These are phyloP conservation scores for Vinca minor DNA, from an alignment of 257 asterid genomes.

Conservation along the genomic window DNA sequence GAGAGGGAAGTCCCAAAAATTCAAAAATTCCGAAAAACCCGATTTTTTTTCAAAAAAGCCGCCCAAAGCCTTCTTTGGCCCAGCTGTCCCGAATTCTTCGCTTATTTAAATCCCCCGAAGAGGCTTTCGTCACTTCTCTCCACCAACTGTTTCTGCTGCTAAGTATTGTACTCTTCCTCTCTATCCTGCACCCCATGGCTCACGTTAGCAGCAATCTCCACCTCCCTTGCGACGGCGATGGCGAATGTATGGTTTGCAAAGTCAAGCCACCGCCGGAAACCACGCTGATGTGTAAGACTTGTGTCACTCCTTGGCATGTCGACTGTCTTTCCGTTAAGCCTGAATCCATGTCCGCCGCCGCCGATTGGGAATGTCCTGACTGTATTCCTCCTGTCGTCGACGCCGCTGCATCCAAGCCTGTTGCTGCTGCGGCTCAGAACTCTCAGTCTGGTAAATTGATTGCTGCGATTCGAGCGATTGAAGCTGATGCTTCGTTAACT, in stretches of 20 bases:
- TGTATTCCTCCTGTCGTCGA: conserved; percentile 31
- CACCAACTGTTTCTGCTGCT: no score
- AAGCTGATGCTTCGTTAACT: conserved; percentile 52
- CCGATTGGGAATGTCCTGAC: conserved; percentile 76
- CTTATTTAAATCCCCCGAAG: conserved; percentile 11
- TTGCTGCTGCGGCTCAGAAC: conserved; percentile 18
- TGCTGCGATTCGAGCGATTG: conserved; percentile 57
- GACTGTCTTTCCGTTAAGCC: conserved; percentile 42
- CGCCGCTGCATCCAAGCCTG: no score
- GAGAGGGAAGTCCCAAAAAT: conserved; percentile 1
- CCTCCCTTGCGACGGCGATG: conserved; percentile 88
- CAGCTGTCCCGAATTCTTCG: background rate
- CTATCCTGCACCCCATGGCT: conserved; percentile 34
- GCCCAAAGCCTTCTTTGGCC: background rate
- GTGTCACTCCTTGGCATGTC: conserved; percentile 81
- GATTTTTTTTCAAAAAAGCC: background rate
- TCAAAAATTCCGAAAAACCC: background rate
- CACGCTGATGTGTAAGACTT: conserved; percentile 56
- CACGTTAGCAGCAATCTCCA: conserved; percentile 33
- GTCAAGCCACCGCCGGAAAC: conserved; percentile 37
- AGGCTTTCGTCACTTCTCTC: conserved; percentile 1
- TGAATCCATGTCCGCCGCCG: conserved; percentile 43
- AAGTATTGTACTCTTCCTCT: background rate
- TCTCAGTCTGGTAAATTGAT: conserved; percentile 34
- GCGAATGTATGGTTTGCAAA: conserved; percentile 76